Evolutionary conservation across 2,329 filamentous ascomycete genomes (phyloP).

Genomic region (Macrophomina phaseolina): DNA sequence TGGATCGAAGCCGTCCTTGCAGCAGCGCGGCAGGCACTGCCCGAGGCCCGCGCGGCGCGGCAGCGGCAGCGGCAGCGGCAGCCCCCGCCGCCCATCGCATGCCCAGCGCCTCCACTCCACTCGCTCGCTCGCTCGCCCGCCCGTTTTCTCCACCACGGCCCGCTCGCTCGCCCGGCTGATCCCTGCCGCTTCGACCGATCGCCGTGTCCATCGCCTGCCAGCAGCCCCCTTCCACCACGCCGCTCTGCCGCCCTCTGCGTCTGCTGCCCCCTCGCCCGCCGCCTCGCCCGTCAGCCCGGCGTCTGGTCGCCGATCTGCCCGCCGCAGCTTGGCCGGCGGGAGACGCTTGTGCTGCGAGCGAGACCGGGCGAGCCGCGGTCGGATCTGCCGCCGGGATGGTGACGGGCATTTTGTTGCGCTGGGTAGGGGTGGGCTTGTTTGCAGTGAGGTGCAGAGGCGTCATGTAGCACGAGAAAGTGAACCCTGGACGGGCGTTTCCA

Average conservation of each 20-base stretch:
- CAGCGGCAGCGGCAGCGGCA: neutral
- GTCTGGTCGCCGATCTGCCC: neutral
- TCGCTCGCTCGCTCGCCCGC: neutral
- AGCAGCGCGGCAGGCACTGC: neutral
- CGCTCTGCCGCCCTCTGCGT: no score
- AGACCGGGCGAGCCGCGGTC: neutral
- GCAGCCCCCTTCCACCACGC: no score
- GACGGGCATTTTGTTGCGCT: slow-evolving; percentile 11
- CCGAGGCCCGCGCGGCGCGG: neutral
- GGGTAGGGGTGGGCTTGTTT: slow-evolving; percentile 14
- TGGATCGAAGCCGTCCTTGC: slow-evolving; percentile 3
- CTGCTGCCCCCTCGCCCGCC: neutral
- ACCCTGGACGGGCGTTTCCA: slow-evolving; percentile 25
- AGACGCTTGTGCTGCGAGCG: neutral
- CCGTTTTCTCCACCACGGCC: neutral
- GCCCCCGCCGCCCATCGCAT: no score
- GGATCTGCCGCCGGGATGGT: slow-evolving; percentile 17
- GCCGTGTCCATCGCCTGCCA: no score
- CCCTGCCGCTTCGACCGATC: no score
- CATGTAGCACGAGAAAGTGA: slow-evolving; percentile 21
- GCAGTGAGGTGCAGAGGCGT: slow-evolving; percentile 27
- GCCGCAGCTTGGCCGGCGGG: neutral
- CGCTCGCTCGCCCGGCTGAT: neutral
- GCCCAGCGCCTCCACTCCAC: neutral
- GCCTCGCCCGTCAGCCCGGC: no score